Conservation (phyloP, 306 rosid genomes). For the Fragaria nilgerrensis region DNA sequence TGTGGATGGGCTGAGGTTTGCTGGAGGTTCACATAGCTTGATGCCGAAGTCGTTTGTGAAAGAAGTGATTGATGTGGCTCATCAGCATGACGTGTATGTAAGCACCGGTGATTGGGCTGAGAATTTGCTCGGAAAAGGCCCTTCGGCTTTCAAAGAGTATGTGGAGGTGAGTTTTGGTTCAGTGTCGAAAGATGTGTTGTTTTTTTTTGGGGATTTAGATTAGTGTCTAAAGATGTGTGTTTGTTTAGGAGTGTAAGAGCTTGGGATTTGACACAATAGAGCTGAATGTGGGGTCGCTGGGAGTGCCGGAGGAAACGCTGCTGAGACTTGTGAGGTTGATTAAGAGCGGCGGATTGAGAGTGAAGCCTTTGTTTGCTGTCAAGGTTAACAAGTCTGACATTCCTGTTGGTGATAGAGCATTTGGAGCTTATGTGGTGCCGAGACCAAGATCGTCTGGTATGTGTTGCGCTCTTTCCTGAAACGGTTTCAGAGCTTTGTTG, state of each 20-base stretch:
- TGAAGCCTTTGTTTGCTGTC: constrained; percentile 75
- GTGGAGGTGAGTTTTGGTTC: constrained; percentile 54
- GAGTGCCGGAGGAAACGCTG: constrained; percentile 79
- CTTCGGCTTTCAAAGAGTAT: constrained; percentile 65
- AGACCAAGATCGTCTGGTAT: constrained; percentile 76
- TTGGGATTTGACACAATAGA: constrained; percentile 85
- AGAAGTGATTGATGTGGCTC: constrained; percentile 78
- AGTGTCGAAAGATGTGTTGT: not conserved
- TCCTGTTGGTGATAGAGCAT: constrained; percentile 70
- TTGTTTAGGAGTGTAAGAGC: constrained; percentile 74
- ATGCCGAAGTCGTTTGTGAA: constrained; percentile 64
- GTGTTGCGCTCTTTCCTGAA: not conserved
- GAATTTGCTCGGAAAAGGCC: constrained; percentile 60
- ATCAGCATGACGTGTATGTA: constrained; percentile 71
- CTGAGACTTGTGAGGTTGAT: constrained; percentile 71
- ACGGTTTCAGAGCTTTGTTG: not conserved
- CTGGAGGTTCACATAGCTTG: constrained; percentile 81
- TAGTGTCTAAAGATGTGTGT: not conserved
- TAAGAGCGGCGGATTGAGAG: constrained; percentile 74
- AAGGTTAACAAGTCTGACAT: constrained; percentile 73
- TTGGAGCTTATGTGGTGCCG: constrained; percentile 72
- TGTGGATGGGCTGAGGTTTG: constrained; percentile 86
- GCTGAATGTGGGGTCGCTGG: constrained; percentile 67
- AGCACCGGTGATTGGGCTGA: constrained; percentile 97
- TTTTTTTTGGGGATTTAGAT: not conserved